Base-by-base conservation (phyloP, 176 grass and related monocot genomes). In the Zoysia japonica region DNA sequence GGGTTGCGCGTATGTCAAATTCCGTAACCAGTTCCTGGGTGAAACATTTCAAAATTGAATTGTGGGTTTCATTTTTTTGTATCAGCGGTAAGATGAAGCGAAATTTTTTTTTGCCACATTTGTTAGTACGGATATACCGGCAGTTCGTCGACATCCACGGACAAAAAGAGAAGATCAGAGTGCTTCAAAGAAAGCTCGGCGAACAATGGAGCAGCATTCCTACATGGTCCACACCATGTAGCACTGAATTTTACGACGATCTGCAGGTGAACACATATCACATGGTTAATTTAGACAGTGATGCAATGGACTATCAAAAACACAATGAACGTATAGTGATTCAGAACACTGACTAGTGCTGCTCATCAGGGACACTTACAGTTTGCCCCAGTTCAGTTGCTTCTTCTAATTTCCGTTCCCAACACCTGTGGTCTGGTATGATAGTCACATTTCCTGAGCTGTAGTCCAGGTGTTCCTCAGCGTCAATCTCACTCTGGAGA, bases 231-330 rank as follows among this genome's bases (percentile, higher is more conserved):
- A 38, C 93, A 92, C 93, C 93, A 96, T 40, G 85, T 84, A 2
- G 93, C 90, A 14, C 88, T 90, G 63, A 96, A 96, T 61, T 96
- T 96, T 20, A 80, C 64, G 47, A 96, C 93, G 76, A 96, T 64
- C 93, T 96, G 50, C 38, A 78, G 61, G 2, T 9, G 40, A 15
- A 71, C 13, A 74, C 19, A 76, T 57, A 47, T 1, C 56, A 65
- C 55, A 65, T 1, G 36, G 70, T 84, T 69, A 80, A 28, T 28
- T 28, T 28, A 28, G 28, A 28, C 28, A 28, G 28, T 28, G 28
- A 28, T 28, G 28, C 28, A 47, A 45, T 3, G 13, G 45, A 28
- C 3, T 13, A 44, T 64, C 5, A 47, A 47, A 47, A 7, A 47
- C 57, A 35, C n/a, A 65, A 64, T 16, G 48, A 56, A 2, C 20